These are phyloP conservation scores for Umbelopsis ramanniana DNA, from an alignment of 192 early-diverging fungal species.

Conservation along the genomic window DNA sequence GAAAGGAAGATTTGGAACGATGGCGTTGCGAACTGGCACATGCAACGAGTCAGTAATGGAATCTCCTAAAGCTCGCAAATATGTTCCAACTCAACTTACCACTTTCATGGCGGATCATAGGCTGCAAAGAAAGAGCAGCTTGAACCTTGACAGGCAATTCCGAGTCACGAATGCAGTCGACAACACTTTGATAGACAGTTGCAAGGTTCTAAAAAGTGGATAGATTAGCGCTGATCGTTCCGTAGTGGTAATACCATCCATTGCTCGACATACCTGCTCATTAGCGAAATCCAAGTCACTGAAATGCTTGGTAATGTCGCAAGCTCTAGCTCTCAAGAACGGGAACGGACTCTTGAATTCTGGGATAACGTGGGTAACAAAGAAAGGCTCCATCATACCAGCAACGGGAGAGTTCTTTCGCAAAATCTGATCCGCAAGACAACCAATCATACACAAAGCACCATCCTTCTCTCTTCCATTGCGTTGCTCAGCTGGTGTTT, in stretches of 20 bases:
- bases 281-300: conserved; percentile 61
- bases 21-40: conserved; percentile 60
- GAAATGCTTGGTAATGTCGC: conserved; percentile 53
- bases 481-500: conserved; percentile 68
- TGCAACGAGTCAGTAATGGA: neutral
- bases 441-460: conserved; percentile 85
- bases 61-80: neutral
- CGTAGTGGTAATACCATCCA: neutral
- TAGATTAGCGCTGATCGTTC: neutral
- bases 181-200: conserved; percentile 52
- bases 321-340: conserved; percentile 82
- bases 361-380: conserved; percentile 85
- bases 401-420: conserved; percentile 75
- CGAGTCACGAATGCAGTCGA: conserved; percentile 70
- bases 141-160: conserved; percentile 90
- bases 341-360: conserved; percentile 86
- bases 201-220: conserved; percentile 44
- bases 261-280: conserved; percentile 32
- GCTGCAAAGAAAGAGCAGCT: conserved; percentile 81
- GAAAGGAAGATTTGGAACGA: conserved; percentile 80
- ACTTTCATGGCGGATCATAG: conserved; percentile 75
- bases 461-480: conserved; percentile 87
- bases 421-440: conserved; percentile 70
- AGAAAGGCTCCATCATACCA: conserved; percentile 80
- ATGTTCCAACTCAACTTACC: conserved; percentile 40